Evolutionary conservation across 495 filamentous ascomycete genomes (phyloP), one percentile per base, ranked within the genome.

Genomic region (Saxophila tyrrhenica): DNA sequence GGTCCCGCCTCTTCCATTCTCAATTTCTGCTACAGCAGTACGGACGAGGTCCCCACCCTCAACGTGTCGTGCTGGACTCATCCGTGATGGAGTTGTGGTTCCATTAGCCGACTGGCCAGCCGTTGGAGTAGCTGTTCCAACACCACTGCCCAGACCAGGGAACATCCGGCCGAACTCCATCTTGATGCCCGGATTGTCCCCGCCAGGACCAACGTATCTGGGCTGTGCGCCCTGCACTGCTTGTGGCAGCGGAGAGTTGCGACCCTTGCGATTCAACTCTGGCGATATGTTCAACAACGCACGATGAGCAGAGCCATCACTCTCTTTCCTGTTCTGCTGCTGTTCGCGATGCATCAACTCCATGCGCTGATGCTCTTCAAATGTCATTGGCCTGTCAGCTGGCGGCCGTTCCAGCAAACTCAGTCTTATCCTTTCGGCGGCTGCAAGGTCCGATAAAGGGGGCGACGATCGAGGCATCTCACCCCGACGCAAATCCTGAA

Each of bases 131-230:
- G 79, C 75, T 43, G 77, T 80, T 25, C 86, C 82, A 5, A 90
- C 82, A 41, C 89, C 89, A 67, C 84, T 90, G 39, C 89, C 89
- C 60, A 95, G 85, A 19, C 89, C 89, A 2, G 86, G 85, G 69
- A 95, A 95, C 72, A 95, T 91, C 25, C 86, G 79, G 9, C 88
- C 88, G 64, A 95, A 85, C 62, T 94, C 89, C 65, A 82, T 89
- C 74, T 94, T 95, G 62, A 95, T 89, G 10, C 81, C 80, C 0
- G 89, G 82, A 58, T 92, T 88, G 60, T 94, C 88, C 5, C 81
- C 84, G 21, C 80, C 79, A 1, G 86, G 84, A 15, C 84, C 84
- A 32, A 82, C 74, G 32, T 81, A 75, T 58, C 86, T 84, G 25
- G 82, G 84, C 69, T 94, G 88, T 5, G 87, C 89, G 17, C 89